These are phyloP conservation scores for Psidium friedrichsthalianum DNA, from an alignment of 345 rosid genomes.

Conservation along the genomic window DNA sequence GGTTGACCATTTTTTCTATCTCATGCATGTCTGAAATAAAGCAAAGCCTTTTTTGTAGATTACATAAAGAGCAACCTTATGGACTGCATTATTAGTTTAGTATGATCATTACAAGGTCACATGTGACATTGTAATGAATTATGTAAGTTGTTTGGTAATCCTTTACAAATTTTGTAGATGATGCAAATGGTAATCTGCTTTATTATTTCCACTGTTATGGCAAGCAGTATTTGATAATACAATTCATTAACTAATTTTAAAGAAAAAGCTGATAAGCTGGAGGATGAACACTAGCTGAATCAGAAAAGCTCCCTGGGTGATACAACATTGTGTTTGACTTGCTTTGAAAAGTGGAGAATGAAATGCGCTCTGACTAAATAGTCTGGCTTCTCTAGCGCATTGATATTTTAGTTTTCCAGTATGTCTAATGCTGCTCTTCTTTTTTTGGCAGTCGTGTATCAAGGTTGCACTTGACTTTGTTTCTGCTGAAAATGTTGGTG, in stretches of 20 bases:
- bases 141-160: not conserved
- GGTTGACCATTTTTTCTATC: not conserved
- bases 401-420: not conserved
- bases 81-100: not conserved
- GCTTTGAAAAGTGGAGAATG: not conserved
- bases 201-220: not conserved
- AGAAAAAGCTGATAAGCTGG: not conserved
- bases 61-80: not conserved
- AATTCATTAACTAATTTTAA: not conserved
- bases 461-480: slow-evolving; percentile 49
- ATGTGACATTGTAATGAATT: not conserved
- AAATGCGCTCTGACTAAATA: not conserved
- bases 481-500: slow-evolving; percentile 46
- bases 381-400: not conserved
- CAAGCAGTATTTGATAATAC: not conserved
- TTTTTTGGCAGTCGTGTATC: slow-evolving; percentile 26
- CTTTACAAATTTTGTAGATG: not conserved
- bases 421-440: not conserved
- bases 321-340: not conserved
- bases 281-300: not conserved
- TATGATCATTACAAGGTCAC: not conserved
- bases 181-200: not conserved
- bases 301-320: not conserved
- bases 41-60: not conserved
- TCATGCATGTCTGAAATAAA: not conserved